A percentile compares a stretch with the other conserved stretches of the same genome.
These are phyloP conservation scores for Hippophae tibetana DNA, from an alignment of 306 rosid genomes.

Conservation along the genomic window DNA sequence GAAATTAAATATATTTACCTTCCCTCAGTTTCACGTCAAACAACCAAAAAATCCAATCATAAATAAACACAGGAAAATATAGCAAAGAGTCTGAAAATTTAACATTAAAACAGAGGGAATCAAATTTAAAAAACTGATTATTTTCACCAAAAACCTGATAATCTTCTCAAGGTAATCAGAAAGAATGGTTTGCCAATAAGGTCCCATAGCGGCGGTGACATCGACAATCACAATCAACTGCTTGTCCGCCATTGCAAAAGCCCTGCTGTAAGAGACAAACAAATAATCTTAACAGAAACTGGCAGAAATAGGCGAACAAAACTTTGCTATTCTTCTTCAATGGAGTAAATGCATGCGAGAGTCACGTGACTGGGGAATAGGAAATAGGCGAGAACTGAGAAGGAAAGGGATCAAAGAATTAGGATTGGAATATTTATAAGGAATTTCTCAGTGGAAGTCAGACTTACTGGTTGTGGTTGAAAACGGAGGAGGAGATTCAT, in stretches of 20 bases:
- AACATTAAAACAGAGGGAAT: neutral
- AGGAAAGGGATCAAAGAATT: neutral
- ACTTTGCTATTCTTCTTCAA: too few relatives aligned
- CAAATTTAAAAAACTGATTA: neutral
- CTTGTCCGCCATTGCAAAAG: slow-evolving; percentile 53
- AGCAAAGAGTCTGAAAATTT: slow-evolving; percentile 2
- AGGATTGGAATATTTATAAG: too few relatives aligned
- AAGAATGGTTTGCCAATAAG: slow-evolving; percentile 50
- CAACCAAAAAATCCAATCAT: slow-evolving; percentile 4
- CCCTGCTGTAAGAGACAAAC: neutral
- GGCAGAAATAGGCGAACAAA: neutral
- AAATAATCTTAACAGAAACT: neutral
- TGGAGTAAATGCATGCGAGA: too few relatives aligned
- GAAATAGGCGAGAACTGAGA: neutral
- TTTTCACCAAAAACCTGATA: slow-evolving; percentile 35
- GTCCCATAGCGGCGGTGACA: slow-evolving; percentile 81
- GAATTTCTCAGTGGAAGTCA: too few relatives aligned
- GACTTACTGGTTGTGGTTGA: too few relatives aligned
- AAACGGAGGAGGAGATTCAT: too few relatives aligned
- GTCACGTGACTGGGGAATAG: neutral
- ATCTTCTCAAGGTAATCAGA: slow-evolving; percentile 72
- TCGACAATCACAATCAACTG: slow-evolving; percentile 73
- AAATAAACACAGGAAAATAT: too few relatives aligned
- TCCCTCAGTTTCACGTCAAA: neutral
- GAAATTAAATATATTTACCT: neutral